Base-by-base conservation (phyloP, 2,329 filamentous ascomycete species). In the Clonostachys sp. region DNA sequence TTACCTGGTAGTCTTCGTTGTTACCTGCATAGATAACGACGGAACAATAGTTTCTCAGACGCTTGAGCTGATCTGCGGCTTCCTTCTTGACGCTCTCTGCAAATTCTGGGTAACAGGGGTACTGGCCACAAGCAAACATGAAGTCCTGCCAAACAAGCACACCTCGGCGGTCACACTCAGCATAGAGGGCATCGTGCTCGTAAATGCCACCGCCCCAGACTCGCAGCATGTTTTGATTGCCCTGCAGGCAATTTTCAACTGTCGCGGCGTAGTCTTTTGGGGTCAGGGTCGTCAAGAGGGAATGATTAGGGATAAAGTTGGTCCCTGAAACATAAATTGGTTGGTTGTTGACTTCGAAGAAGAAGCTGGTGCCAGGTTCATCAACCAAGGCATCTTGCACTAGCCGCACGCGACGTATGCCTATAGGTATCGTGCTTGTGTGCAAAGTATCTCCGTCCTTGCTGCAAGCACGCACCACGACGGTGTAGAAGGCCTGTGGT, bases 21-120 rank as follows among this genome's bases (percentile, higher is more conserved):
- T 90, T 91, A 5, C 88, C 88, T 13, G 84, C 86, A 67, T 83
- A 91, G 44, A 91, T 80, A n/a, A 86, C 80, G 49, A 92, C 77
- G 1, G 79, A 87, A 2, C 87, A 75, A 51, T 82, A 79, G 47
- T 77, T 71, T 41, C 77, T 66, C 33, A 84, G 57, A 9, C 78
- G 66, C 44, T 74, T 74, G 43, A 88, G 72, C 56, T 87, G 85
- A 47, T 80, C 75, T 36, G 73, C 68, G 42, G 79, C 80, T 60
- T 86, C 83, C 30, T 66, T 64, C 54, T 78, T 72, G 57, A 86
- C 78, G 10, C 77, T 81, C 42, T 73, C 63, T 35, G 83, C 66
- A 30, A 83, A 73, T 41, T 74, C 72, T 4, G 80, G 76, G 60
- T 77, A 83, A 3, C 75, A 75, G 34, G 83, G 83, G 57, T 82